phyloP scores from a whole-genome alignment of 768 basidiomycete genomes.

The Leccinellum luteum region DNA sequence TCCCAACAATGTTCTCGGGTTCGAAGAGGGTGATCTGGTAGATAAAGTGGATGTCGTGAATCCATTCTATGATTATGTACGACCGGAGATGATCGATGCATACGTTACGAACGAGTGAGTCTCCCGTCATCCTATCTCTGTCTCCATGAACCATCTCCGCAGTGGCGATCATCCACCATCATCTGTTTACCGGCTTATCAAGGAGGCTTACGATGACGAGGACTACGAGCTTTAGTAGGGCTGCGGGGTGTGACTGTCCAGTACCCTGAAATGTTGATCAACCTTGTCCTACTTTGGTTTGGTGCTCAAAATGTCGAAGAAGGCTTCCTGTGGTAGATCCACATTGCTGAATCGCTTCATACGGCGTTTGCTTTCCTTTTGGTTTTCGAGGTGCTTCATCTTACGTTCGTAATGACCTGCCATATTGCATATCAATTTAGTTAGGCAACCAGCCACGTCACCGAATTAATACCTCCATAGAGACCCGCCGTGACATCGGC shows the following conservation, averaged over 20 bases:
- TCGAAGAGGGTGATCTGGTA: constrained; percentile 74
- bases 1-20: constrained; percentile 64
- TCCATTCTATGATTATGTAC: constrained; percentile 96
- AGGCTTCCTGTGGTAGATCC: constrained; percentile 92
- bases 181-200: constrained; percentile 87
- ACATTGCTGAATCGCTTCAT: constrained; percentile 90
- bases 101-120: constrained; percentile 97
- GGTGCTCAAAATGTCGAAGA: constrained; percentile 82
- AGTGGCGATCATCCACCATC: constrained; percentile 97
- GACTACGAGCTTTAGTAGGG: constrained; percentile 64
- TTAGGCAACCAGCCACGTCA: not conserved
- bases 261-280: not conserved
- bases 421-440: not conserved
- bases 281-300: constrained; percentile 36
- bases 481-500: constrained; percentile 93
- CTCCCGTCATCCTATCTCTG: constrained; percentile 6
- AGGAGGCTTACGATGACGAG: constrained; percentile 95
- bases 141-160: constrained; percentile 8
- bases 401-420: constrained; percentile 90
- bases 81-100: constrained; percentile 87
- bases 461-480: constrained; percentile 63
- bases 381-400: constrained; percentile 81
- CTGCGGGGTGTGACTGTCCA: not conserved
- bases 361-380: constrained; percentile 88
- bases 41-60: constrained; percentile 92